Evolutionary conservation across 441 rosid species (phyloP), one percentile per base, ranked within the genome.

Genomic region (Adansonia gregorii): DNA sequence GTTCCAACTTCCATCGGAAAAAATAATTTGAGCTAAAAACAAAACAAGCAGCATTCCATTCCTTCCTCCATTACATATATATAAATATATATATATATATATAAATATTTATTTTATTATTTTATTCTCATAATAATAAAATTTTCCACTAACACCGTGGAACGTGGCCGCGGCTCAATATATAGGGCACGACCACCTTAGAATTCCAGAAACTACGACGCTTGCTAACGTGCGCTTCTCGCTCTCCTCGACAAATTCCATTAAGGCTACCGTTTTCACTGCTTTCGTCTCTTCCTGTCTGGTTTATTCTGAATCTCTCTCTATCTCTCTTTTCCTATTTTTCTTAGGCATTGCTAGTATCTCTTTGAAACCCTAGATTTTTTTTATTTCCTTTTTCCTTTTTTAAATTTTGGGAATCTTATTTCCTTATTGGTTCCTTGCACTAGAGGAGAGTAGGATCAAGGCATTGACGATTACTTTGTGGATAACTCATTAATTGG

Each of bases 201-300:
- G 35, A 17, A 52, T 82, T 73, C 81, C 82, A 75, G 73, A 68
- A 74, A 67, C 9, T 39, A 48, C 69, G 51, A 64, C 75, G 35
- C 35, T 27, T 27, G 84, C 85, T 81, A 78, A 82, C 80, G 81
- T 82, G 79, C 83, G 84, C 88, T 15, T 51, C 76, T 67, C 71
- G 27, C 72, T 69, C 75, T 69, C 73, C 59, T 72, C 78, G 81
- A 55, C 79, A 54, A 80, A 67, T 69, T 74, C 68, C 82, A 75
- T 80, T 49, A 78, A 69, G 75, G 79, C 77, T 79, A 69, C 61
- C 67, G 22, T 54, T 64, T 54, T 54, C 64, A 54, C 67, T 61
- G 78, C 78, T 76, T 31, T 24, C 70, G 11, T 17, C 59, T 19
- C 43, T 60, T 49, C 74, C 68, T 83, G 78, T 79, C 43, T 49